Evolutionary conservation across 345 rosid species (phyloP).

Genomic region (Populus simonii): DNA sequence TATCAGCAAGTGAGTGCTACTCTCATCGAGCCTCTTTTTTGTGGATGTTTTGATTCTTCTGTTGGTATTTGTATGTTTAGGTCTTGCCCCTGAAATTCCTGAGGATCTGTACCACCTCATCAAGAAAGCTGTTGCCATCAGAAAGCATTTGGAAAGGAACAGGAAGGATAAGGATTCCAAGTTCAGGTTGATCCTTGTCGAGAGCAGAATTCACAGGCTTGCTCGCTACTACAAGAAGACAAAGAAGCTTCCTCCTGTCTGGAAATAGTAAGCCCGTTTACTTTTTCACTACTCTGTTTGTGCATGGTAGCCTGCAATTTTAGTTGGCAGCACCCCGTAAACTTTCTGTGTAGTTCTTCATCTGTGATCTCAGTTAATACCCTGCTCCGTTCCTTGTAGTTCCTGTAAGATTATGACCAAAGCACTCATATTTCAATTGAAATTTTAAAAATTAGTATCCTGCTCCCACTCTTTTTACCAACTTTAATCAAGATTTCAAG

Average conservation of each 20-base stretch:
- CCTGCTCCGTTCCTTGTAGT: neutral
- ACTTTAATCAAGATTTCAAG: neutral
- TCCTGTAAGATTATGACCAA: neutral
- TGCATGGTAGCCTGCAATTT: neutral
- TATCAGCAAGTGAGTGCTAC: neutral
- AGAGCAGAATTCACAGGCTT: slow-evolving; percentile 89
- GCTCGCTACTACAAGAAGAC: slow-evolving; percentile 97
- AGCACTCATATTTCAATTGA: neutral
- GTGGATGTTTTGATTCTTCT: neutral
- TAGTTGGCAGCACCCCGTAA: rapidly evolving
- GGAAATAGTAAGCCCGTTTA: slow-evolving; percentile 66
- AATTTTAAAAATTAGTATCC: neutral
- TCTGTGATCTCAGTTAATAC: neutral
- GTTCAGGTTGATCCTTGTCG: slow-evolving; percentile 83
- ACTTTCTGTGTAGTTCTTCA: neutral
- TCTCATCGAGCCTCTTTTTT: neutral
- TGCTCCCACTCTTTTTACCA: neutral
- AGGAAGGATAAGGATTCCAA: slow-evolving; percentile 94
- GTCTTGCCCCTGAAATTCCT: slow-evolving; percentile 90
- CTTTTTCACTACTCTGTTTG: neutral
- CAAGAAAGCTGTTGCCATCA: slow-evolving; percentile 88
- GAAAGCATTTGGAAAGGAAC: slow-evolving; percentile 97
- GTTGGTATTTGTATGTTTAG: slow-evolving; percentile 13
- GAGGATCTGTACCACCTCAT: slow-evolving; percentile 88
- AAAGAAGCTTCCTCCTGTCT: slow-evolving; percentile 90